Evolutionary conservation across 2,329 filamentous ascomycete species (phyloP).

Genomic region (Trichoderma pleuroti): DNA sequence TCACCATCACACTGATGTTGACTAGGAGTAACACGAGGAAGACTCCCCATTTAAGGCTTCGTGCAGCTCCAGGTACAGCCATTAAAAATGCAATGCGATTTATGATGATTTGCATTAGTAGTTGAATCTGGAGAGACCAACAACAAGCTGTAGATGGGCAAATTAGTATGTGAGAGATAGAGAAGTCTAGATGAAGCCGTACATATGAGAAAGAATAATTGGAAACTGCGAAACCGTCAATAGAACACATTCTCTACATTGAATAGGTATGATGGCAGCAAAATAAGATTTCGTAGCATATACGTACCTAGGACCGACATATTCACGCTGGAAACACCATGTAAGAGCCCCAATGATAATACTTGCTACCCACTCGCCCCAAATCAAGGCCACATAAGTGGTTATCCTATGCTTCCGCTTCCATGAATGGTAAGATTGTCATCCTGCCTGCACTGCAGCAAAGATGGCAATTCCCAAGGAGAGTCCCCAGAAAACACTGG

Average conservation of each 20-base stretch:
- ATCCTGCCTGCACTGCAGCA: not conserved
- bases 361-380: not conserved
- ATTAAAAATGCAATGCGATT: not conserved
- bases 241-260: not conserved
- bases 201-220: not conserved
- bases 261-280: accelerated
- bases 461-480: not conserved
- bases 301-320: not conserved
- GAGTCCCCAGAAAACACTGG: not conserved
- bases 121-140: not conserved
- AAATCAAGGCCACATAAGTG: not conserved
- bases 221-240: not conserved
- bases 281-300: not conserved
- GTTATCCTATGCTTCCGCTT: not conserved
- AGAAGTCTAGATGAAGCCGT: not conserved
- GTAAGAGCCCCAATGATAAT: not conserved
- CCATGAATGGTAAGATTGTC: not conserved
- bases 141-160: not conserved
- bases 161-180: not conserved
- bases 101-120: not conserved
- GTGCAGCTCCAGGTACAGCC: not conserved
- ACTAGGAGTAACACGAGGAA: not conserved
- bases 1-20: not conserved
- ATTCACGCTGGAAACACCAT: not conserved
- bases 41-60: not conserved